Base-by-base conservation (phyloP, 352 stramenopile genomes). In the Phytophthora lateralis region DNA sequence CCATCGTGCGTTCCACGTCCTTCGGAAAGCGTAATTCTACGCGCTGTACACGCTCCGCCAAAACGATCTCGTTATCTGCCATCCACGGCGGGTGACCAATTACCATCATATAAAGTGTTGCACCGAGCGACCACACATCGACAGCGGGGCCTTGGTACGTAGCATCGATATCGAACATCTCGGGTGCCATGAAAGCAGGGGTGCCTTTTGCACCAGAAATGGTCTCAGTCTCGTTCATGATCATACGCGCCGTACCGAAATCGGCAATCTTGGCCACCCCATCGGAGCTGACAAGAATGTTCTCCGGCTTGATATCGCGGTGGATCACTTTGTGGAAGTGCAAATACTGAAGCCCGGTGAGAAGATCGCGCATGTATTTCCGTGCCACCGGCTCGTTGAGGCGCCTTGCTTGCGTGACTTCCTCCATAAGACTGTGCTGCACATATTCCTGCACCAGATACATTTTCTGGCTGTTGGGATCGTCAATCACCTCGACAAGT, bases 401-500 rank as follows among this genome's bases (percentile, higher is more conserved):
- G 0, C 81, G 81, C 17, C 89, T 75, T 6, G 77, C 62, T 29
- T 76, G 63, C 9, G 85, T 93, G 7, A 97, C 72, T 60, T 98
- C 86, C 64, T 97, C 91, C 66, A 98, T 89, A 20, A 98, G 76
- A 42, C 96, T 97, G 61, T 92, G 88, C 65, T 97, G 88, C 34
- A 96, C 88, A 69, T 98, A 98, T 66, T 98, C 94, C 51, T 98
- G 85, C 29, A 98, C 93, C 0, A 98, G 76, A 63, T 98, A 98
- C 71, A 98, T 93, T 60, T 98, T 97, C 67, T 98, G 91, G 21
- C 89, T 93, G 21, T 87, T 91, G 5, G 89, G 90, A 47, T 98
- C 93, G 56, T 98, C 95, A 46, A 98, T 98, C 15, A 98, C 93
- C 64, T 98, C 95, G 26, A 97, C 91, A 14, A 98, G 81, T 46